Conservation (phyloP, 2,329 filamentous ascomycete species). For the Xylaria arbuscula region DNA sequence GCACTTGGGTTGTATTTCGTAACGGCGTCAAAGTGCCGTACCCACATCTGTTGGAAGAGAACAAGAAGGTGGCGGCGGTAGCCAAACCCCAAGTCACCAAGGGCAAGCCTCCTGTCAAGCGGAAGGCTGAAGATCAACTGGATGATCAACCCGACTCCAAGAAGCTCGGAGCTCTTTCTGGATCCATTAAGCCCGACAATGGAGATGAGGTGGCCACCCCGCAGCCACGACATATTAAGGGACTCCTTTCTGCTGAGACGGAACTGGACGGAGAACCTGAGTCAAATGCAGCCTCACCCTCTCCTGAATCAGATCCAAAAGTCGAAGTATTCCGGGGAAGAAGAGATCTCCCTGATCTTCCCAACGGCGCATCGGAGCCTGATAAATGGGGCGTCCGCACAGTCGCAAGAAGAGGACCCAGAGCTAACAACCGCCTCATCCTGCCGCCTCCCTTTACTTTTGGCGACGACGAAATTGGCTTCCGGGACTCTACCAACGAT, state of each 20-base stretch:
- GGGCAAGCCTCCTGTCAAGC: slow-evolving; percentile 56
- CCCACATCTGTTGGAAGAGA: slow-evolving; percentile 50
- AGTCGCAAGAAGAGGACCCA: slow-evolving; percentile 56
- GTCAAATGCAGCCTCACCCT: slow-evolving; percentile 49
- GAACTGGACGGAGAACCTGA: slow-evolving; percentile 50
- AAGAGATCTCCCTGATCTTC: slow-evolving; percentile 51
- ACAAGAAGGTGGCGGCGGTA: slow-evolving; percentile 46
- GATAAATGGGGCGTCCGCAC: slow-evolving; percentile 65
- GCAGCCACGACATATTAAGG: slow-evolving; percentile 56
- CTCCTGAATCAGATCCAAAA: slow-evolving; percentile 43
- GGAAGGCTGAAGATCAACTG: slow-evolving; percentile 62
- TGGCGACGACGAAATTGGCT: slow-evolving; percentile 67
- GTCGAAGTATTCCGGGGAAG: slow-evolving; percentile 40
- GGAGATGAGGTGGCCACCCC: slow-evolving; percentile 49
- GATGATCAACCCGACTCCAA: slow-evolving; percentile 64
- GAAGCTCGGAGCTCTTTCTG: slow-evolving; percentile 53
- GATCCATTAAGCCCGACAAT: slow-evolving; percentile 43
- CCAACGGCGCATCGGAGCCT: slow-evolving; percentile 57
- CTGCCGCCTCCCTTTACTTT: slow-evolving; percentile 62
- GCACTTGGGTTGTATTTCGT: slow-evolving; percentile 44
- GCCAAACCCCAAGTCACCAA: slow-evolving; percentile 50
- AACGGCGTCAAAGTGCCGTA: slow-evolving; percentile 51
- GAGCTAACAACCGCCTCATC: slow-evolving; percentile 64
- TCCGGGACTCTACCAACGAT: slow-evolving; percentile 68
- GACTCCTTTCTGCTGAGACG: slow-evolving; percentile 52